These are phyloP conservation scores for Apiotrichum mycotoxinovorans DNA, from an alignment of 1,284 basidiomycete genomes.

Conservation along the genomic window DNA sequence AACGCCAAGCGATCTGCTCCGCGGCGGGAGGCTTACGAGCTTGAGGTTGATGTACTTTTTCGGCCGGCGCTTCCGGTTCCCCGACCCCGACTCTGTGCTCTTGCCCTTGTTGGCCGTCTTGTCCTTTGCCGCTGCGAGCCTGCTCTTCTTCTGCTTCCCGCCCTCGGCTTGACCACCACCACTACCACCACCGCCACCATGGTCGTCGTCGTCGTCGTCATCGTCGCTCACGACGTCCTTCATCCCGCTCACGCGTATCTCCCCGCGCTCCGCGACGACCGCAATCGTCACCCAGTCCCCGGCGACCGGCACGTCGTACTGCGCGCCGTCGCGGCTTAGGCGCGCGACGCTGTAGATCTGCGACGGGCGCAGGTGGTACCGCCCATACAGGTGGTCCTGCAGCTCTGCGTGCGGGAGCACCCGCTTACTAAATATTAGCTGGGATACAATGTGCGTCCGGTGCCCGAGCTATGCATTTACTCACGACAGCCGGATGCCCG, in stretches of 20 bases:
- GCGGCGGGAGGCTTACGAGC: slow-evolving; percentile 56
- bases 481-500: slow-evolving; percentile 75
- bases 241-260: slow-evolving; percentile 51
- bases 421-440: too few species aligned
- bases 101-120: slow-evolving; percentile 15
- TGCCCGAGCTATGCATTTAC: slow-evolving; percentile 46
- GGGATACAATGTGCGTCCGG: too few species aligned
- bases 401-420: slow-evolving; percentile 69
- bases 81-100: slow-evolving; percentile 9
- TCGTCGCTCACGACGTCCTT: slow-evolving; percentile 22
- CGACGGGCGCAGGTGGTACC: slow-evolving; percentile 83
- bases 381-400: slow-evolving; percentile 74
- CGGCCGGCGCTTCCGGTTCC: slow-evolving; percentile 26
- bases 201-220: slow-evolving; percentile 25
- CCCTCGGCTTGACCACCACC: too few species aligned
- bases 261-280: slow-evolving; percentile 80
- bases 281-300: slow-evolving; percentile 90
- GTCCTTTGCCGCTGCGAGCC: slow-evolving; percentile 8
- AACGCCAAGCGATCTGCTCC: slow-evolving; percentile 68
- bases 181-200: too few species aligned
- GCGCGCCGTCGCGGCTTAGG: slow-evolving; percentile 68
- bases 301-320: slow-evolving; percentile 83
- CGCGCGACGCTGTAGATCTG: slow-evolving; percentile 80
- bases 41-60: slow-evolving; percentile 79
- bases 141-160: slow-evolving; percentile 9